phyloP scores from a whole-genome alignment of 106 monocot species.

The Acorus calamus region DNA sequence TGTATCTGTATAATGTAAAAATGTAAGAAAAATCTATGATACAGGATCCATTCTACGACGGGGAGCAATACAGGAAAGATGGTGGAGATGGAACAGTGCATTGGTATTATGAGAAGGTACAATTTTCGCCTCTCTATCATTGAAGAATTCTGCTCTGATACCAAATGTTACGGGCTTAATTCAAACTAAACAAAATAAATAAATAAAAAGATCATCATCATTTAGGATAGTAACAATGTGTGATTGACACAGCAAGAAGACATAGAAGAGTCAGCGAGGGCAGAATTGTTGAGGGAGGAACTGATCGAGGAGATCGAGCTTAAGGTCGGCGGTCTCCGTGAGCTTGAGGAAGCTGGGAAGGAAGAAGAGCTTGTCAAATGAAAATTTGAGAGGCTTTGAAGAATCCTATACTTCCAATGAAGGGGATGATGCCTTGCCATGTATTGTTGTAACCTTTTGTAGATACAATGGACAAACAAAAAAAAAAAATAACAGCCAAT shows the following conservation, averaged over 20 bases:
- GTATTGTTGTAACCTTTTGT: no score
- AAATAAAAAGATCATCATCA: not conserved
- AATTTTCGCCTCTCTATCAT: not conserved
- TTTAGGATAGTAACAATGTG: not conserved
- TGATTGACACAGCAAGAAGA: slow-evolving; percentile 70
- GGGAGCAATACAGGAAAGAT: slow-evolving; percentile 68
- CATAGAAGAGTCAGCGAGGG: slow-evolving; percentile 60
- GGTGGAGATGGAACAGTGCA: slow-evolving; percentile 88
- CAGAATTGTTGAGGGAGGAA: slow-evolving; percentile 75
- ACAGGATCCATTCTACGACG: slow-evolving; percentile 90
- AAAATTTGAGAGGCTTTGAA: not conserved
- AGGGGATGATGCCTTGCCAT: no score
- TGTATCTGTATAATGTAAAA: not conserved
- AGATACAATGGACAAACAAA: no score
- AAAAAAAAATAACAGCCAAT: no score
- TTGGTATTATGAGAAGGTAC: slow-evolving; percentile 79
- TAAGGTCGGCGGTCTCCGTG: slow-evolving; percentile 75
- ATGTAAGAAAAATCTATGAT: not conserved
- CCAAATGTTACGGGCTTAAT: not conserved
- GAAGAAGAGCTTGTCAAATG: slow-evolving; percentile 73
- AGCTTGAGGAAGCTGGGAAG: slow-evolving; percentile 70
- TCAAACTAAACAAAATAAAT: no score
- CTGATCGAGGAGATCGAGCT: slow-evolving; percentile 86
- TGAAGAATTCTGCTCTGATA: not conserved
- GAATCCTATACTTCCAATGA: not conserved